These are phyloP conservation scores for Dryas octopetala DNA, from an alignment of 306 rosid genomes.

Conservation along the genomic window DNA sequence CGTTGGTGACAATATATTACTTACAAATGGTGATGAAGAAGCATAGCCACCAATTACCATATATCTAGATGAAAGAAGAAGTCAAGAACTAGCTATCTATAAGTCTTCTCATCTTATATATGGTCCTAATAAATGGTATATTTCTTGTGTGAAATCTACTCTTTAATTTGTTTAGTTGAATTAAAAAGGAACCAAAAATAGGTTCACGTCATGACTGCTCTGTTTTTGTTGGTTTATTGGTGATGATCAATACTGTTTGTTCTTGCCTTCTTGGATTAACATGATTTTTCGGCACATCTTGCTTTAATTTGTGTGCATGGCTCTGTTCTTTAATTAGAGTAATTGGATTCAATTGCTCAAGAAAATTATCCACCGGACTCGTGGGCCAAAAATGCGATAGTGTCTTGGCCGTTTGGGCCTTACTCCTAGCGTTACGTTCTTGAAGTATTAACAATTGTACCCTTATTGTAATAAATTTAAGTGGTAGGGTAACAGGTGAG, in stretches of 20 bases:
- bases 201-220: no score
- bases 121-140: not conserved
- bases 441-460: no score
- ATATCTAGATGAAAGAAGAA: no score
- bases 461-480: no score
- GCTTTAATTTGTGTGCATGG: not conserved
- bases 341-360: no score
- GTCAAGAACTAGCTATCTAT: no score
- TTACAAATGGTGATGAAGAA: not conserved
- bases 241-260: not conserved
- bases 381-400: no score
- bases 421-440: no score
- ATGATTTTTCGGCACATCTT: not conserved
- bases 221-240: no score
- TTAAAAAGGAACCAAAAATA: not conserved
- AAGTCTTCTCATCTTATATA: not conserved
- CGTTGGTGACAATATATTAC: not conserved
- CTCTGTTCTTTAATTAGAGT: not conserved
- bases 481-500: no score
- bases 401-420: no score
- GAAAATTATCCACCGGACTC: no score
- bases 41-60: not conserved
- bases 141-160: not conserved
- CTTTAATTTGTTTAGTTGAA: not conserved
- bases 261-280: not conserved